Evolutionary conservation across 2,329 filamentous ascomycete species (phyloP).

Genomic region (Aspergillus quadricinctus): DNA sequence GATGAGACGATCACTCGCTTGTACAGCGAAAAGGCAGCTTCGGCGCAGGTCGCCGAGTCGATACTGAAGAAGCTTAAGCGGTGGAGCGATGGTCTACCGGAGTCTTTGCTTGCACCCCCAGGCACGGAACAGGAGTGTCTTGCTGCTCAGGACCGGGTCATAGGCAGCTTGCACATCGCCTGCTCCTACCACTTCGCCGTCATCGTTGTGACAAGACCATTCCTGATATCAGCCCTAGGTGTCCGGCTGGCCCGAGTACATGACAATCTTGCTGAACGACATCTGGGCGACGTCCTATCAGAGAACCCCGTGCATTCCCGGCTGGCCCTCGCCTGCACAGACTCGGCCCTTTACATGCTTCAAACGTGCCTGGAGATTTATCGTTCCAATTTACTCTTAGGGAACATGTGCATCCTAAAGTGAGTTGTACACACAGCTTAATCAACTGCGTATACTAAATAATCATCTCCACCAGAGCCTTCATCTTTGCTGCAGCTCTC

Average conservation of each 20-base stretch:
- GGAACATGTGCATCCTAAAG: slow-evolving; percentile 59
- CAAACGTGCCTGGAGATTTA: slow-evolving; percentile 51
- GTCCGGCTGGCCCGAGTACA: slow-evolving; percentile 29
- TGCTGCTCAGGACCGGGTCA: slow-evolving; percentile 32
- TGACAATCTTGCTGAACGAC: slow-evolving; percentile 19
- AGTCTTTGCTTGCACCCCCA: slow-evolving; percentile 22
- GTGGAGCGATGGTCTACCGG: slow-evolving; percentile 46
- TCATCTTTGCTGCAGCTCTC: slow-evolving; percentile 54
- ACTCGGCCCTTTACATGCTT: slow-evolving; percentile 53
- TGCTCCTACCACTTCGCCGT: slow-evolving; percentile 58
- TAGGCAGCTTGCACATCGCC: slow-evolving; percentile 52
- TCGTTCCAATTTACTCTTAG: slow-evolving; percentile 42
- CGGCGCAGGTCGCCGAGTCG: slow-evolving; percentile 33
- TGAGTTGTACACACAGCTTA: slow-evolving; percentile 26
- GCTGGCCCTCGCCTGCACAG: slow-evolving; percentile 52
- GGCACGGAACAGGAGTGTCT: slow-evolving; percentile 14
- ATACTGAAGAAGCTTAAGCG: slow-evolving; percentile 41
- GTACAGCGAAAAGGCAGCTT: slow-evolving; percentile 37
- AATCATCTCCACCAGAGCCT: slow-evolving; percentile 35
- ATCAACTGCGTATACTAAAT: neutral
- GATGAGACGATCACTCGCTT: slow-evolving; percentile 43
- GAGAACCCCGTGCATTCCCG: slow-evolving; percentile 29
- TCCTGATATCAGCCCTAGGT: slow-evolving; percentile 50
- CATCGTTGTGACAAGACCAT: slow-evolving; percentile 53
- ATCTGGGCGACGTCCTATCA: slow-evolving; percentile 9